Base-by-base conservation (phyloP, 768 basidiomycete species). In the Lyophyllum semitale region DNA sequence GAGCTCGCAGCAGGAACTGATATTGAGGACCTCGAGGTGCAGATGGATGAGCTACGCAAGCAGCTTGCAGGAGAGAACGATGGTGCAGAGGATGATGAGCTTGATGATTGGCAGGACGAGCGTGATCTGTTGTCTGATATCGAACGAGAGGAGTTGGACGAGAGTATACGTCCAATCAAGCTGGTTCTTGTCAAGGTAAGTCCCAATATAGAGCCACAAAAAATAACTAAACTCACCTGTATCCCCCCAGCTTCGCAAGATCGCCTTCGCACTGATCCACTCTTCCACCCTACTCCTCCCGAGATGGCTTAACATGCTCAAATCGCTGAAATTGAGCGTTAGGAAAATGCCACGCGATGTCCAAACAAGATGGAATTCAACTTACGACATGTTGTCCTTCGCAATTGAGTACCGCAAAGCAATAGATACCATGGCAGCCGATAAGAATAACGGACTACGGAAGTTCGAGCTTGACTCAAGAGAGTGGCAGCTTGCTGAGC, bases 101-200 rank as follows among this genome's bases (percentile, higher is more conserved):
- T 55, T 23, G 63, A 68, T 71, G n/a, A n/a, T n/a, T n/a, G 70
- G 29, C 65, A 70, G 18, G 66, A 73, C 22, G 62, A 53, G 42
- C 63, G 58, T 7, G 52, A 7, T 30, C 32, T 17, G 40, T 29
- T 60, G 54, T 33, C 41, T 7, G 30, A 23, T 12, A 18, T 38
- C 11, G 61, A 69, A 27, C 33, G 52, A 0, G 48, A 15, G 0
- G 29, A 35, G 17, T 53, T 75, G 8, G 48, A 63, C 0, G 55
- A 62, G 32, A 43, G 51, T 4, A 56, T 64, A 0, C 40, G 29
- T 6, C 73, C 69, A 8, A 59, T 74, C 2, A 38, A 56, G 11
- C 43, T 66, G 20, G 55, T 71, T 5, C 55, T 77, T 1, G 60
- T 66, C 0, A 78, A 78, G 70, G 69, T 76, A 40, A 40, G 63